These are phyloP conservation scores for Aspergillus puulaauensis DNA, from an alignment of 2,329 filamentous ascomycete species.

Conservation along the genomic window DNA sequence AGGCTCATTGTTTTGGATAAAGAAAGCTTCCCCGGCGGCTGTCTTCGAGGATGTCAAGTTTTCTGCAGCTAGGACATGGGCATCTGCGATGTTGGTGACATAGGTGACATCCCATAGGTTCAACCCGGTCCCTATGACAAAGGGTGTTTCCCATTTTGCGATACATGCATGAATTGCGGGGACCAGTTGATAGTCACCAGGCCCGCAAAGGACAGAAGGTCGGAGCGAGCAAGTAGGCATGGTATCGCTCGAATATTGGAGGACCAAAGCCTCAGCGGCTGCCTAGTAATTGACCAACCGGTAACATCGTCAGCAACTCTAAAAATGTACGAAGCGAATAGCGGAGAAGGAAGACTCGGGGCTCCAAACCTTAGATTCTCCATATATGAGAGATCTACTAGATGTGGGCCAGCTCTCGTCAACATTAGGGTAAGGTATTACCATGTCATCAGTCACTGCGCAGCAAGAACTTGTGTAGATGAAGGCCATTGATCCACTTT, in stretches of 20 bases:
- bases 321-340: background rate
- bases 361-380: conserved; percentile 41
- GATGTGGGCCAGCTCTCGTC: conserved; percentile 42
- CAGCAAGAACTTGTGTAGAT: conserved; percentile 59
- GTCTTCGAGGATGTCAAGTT: conserved; percentile 41
- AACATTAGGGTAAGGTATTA: conserved; percentile 36
- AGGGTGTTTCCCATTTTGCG: conserved; percentile 42
- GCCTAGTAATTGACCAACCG: conserved; percentile 28
- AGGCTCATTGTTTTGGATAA: conserved; percentile 49
- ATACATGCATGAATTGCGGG: conserved; percentile 47
- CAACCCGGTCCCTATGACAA: conserved; percentile 39
- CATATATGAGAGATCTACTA: conserved; percentile 42
- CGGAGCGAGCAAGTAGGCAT: conserved; percentile 44
- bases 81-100: conserved; percentile 46
- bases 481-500: conserved; percentile 48
- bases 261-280: conserved; percentile 42
- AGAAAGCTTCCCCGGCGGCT: conserved; percentile 46
- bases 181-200: conserved; percentile 43
- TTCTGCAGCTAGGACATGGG: conserved; percentile 46
- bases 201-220: conserved; percentile 45
- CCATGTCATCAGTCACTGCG: conserved; percentile 53
- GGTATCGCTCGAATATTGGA: conserved; percentile 32
- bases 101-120: conserved; percentile 48
- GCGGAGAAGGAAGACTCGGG: background rate
- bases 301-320: conserved; percentile 15